Percentiles rank a stretch among this genome's conserved stretches.
Evolutionary conservation across 2,329 filamentous ascomycete species (phyloP).

Genomic region (Fusarium sacchari): DNA sequence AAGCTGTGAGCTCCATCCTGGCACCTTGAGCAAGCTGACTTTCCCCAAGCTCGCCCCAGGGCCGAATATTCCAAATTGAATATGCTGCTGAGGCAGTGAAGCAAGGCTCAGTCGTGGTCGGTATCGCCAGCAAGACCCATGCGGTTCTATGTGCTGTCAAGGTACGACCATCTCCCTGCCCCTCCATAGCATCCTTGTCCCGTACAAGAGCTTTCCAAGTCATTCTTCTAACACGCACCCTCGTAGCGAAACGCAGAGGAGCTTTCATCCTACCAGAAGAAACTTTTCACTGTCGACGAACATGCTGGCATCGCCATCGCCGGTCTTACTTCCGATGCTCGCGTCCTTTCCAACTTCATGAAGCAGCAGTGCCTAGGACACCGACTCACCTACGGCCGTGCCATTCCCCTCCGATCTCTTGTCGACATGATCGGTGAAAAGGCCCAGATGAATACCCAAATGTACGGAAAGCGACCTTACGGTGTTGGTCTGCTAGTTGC

Average conservation of each 20-base stretch:
- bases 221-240: constrained; percentile 11
- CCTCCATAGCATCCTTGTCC: constrained; percentile 17
- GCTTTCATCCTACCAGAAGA: constrained; percentile 99
- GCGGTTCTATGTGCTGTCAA: constrained; percentile 96
- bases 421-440: constrained; percentile 94
- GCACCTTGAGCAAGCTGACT: constrained; percentile 40
- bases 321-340: constrained; percentile 95
- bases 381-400: constrained; percentile 93
- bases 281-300: constrained; percentile 95
- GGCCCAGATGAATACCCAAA: constrained; percentile 97
- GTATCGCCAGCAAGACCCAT: constrained; percentile 97
- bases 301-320: constrained; percentile 96
- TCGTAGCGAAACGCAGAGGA: constrained; percentile 95
- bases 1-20: constrained; percentile 33
- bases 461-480: constrained; percentile 96
- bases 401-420: constrained; percentile 89
- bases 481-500: constrained; percentile 93
- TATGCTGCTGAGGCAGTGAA: constrained; percentile 99
- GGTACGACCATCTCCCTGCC: constrained; percentile 62
- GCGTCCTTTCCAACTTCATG: constrained; percentile 99
- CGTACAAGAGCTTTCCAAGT: neutral
- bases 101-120: constrained; percentile 97
- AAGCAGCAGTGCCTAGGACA: constrained; percentile 98
- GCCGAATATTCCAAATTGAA: constrained; percentile 99
- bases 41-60: constrained; percentile 86